phyloP scores from a whole-genome alignment of 805 yeast genomes.

The Candida coquimbonensis region DNA sequence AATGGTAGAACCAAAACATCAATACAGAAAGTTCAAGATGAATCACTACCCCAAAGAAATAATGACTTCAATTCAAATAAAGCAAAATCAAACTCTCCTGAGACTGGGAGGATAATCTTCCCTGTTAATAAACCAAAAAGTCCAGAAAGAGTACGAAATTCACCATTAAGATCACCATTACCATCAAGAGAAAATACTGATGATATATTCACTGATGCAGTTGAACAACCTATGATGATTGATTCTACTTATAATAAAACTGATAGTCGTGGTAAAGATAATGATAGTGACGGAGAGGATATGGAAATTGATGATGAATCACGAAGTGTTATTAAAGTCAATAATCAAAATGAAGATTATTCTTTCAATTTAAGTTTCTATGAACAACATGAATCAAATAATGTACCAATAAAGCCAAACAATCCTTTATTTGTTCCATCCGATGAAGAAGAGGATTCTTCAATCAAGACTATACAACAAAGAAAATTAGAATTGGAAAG shows the following conservation, averaged over 20 bases:
- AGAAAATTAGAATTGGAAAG: slow-evolving; percentile 15
- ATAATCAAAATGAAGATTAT: slow-evolving; percentile 11
- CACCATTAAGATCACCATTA: slow-evolving; percentile 14
- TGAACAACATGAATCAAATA: background rate
- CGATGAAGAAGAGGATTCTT: slow-evolving; percentile 7
- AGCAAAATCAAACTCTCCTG: background rate
- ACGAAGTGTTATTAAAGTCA: slow-evolving; percentile 11
- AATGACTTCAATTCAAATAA: no score
- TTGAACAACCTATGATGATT: slow-evolving; percentile 12
- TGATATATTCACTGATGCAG: slow-evolving; percentile 16
- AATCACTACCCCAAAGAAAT: no score
- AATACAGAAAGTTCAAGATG: no score
- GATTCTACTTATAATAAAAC: background rate
- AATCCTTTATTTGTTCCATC: slow-evolving; percentile 14
- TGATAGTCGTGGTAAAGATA: background rate
- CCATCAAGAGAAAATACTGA: slow-evolving; percentile 9
- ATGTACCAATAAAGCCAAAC: background rate
- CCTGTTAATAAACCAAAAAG: slow-evolving; percentile 1
- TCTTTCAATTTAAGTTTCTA: slow-evolving; percentile 2
- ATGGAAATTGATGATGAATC: slow-evolving; percentile 27
- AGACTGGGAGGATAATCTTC: slow-evolving; percentile 10
- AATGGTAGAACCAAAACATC: no score
- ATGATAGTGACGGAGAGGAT: slow-evolving; percentile 14
- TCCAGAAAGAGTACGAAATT: background rate
- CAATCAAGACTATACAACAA: slow-evolving; percentile 8